These are phyloP conservation scores for Verticillium dahliae DNA, from an alignment of 2,329 filamentous ascomycete species.

Conservation along the genomic window DNA sequence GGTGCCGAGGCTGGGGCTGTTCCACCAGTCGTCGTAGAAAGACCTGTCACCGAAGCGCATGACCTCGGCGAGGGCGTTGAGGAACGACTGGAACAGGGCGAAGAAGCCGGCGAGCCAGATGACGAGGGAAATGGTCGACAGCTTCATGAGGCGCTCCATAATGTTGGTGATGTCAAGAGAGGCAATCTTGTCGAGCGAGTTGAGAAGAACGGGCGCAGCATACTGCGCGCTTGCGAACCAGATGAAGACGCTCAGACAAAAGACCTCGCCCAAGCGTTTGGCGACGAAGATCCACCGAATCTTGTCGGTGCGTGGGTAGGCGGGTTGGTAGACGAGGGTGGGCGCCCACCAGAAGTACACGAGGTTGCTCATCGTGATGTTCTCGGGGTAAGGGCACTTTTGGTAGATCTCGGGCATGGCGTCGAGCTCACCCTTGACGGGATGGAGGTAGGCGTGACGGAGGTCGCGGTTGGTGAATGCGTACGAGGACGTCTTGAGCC, in stretches of 20 bases:
- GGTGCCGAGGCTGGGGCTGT: conserved; percentile 55
- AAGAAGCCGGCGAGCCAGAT: conserved; percentile 99
- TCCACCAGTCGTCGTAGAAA: conserved; percentile 70
- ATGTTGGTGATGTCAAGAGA: conserved; percentile 76
- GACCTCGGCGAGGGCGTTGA: conserved; percentile 88
- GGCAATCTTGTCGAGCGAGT: conserved; percentile 83
- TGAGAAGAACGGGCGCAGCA: conserved; percentile 79
- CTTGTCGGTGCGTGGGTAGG: conserved; percentile 77
- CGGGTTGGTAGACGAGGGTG: conserved; percentile 92
- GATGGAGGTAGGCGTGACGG: conserved; percentile 81
- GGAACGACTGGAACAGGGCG: conserved; percentile 84
- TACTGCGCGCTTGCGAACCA: conserved; percentile 96
- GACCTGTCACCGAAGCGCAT: conserved; percentile 86
- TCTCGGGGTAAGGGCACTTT: conserved; percentile 78
- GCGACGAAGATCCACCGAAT: conserved; percentile 85
- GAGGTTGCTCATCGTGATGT: conserved; percentile 83
- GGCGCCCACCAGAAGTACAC: conserved; percentile 98
- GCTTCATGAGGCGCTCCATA: conserved; percentile 83
- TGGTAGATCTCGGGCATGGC: conserved; percentile 76
- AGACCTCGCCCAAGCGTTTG: conserved; percentile 74
- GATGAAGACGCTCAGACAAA: conserved; percentile 77
- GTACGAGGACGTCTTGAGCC: conserved; percentile 93
- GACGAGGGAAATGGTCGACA: conserved; percentile 89
- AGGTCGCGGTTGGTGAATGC: conserved; percentile 95
- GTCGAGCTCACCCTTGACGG: conserved; percentile 57